phyloP scores from a whole-genome alignment of 192 early-diverging fungal species.

The Coemansia sp. region DNA sequence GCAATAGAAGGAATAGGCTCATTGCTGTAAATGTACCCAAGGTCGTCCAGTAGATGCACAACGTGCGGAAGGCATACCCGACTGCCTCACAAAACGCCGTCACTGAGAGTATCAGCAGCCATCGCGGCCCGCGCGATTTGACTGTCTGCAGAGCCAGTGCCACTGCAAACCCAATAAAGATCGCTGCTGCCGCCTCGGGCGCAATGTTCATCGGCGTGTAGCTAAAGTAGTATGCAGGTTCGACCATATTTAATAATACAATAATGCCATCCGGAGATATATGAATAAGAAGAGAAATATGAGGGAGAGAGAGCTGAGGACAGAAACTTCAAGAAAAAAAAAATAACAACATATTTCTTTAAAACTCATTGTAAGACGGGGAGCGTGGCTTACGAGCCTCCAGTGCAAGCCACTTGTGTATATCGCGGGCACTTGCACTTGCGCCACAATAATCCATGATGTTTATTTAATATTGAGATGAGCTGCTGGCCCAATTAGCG shows the following conservation, averaged over 20 bases:
- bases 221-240: conserved; percentile 24
- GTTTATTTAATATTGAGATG: too few relatives aligned
- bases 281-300: not conserved
- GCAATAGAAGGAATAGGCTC: conserved; percentile 37
- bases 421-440: not conserved
- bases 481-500: not conserved
- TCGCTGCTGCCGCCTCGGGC: conserved; percentile 13
- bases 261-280: not conserved
- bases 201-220: conserved; percentile 19
- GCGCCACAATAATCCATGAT: too few relatives aligned
- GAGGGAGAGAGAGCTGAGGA: not conserved
- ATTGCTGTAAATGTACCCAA: conserved; percentile 24
- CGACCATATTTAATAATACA: not conserved
- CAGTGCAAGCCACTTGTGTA: conserved; percentile 3
- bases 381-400: not conserved
- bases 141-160: conserved; percentile 11
- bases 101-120: conserved; percentile 9
- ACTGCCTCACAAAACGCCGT: conserved; percentile 30
- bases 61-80: conserved; percentile 32
- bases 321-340: not conserved
- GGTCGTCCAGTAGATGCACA: conserved; percentile 28
- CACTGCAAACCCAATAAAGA: conserved; percentile 5
- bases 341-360: not conserved
- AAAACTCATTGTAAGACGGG: not conserved
- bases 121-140: conserved; percentile 4